Base-by-base conservation (phyloP, 2,329 filamentous ascomycete genomes). In the Lecanicillium sp. region DNA sequence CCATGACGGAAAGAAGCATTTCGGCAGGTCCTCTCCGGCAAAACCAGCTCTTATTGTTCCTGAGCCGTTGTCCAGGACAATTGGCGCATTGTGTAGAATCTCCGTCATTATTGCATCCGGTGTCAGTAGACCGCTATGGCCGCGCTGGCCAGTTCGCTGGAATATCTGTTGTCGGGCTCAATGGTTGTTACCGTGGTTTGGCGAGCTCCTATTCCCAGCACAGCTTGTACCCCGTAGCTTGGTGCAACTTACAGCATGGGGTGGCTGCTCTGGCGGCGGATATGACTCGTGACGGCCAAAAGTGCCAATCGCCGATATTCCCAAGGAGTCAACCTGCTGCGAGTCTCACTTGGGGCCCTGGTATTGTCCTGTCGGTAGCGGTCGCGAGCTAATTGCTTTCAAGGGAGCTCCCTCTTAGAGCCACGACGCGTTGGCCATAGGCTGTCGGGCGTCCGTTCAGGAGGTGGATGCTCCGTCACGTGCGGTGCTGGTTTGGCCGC, bases 21-120 rank as follows among this genome's bases (percentile, higher is more conserved):
- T 95, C 15, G 92, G 92, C 35, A 90, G 71, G 59, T 98, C 92
- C 54, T 95, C 89, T 50, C 92, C 92, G 27, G 92, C 92, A 59
- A 96, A 98, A 16, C 92, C 92, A 39, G 92, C 92, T 59, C 94
- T 80, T 59, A 98, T 96, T 4, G 92, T 98, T 48, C 92, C 92
- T 50, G 89, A 95, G 55, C 92, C 92, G 68, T 98, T 98, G 76
- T 98, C 92, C 56, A 98, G 85, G 58, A 98, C 92, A 63, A 98
- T 95, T 43, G 92, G 89, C 50, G 88, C 89, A 73, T 98, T 98
- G 72, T 95, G 92, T 40, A 96, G 79, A 41, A 69, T 69, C 48
- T 78, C 74, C 45, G 72, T 63, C 73, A 78, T 78, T 37, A 25
- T 53, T 34, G 40, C 39, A 25, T 25, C 7, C 22, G 22, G 22